Evolutionary conservation across 2,329 filamentous ascomycete genomes (phyloP).

Genomic region (Penicillium crustosum): DNA sequence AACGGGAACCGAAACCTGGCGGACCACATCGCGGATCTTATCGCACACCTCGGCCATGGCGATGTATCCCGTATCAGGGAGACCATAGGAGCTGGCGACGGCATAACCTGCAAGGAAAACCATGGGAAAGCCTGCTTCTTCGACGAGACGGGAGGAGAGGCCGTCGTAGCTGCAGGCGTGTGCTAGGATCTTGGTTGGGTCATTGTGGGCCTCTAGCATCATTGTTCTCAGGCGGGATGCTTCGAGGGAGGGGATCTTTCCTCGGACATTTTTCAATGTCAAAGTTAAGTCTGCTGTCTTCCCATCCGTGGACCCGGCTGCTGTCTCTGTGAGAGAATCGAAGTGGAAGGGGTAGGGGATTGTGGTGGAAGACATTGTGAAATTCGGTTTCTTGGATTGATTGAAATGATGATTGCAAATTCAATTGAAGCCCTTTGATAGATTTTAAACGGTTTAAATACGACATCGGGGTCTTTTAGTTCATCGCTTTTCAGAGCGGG

Average conservation of each 20-base stretch:
- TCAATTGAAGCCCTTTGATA: neutral
- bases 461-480: neutral
- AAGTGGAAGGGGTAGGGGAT: constrained; percentile 23
- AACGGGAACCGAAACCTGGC: constrained; percentile 43
- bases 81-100: constrained; percentile 42
- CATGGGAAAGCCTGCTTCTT: constrained; percentile 50
- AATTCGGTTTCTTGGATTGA: neutral
- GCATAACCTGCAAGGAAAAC: constrained; percentile 48
- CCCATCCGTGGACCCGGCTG: constrained; percentile 10
- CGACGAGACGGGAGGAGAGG: constrained; percentile 45
- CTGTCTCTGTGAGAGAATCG: neutral
- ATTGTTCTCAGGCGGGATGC: constrained; percentile 34
- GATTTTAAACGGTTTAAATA: neutral
- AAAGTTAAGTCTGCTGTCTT: neutral
- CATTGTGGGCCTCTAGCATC: constrained; percentile 43
- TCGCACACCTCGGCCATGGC: constrained; percentile 49
- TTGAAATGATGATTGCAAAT: neutral
- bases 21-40: constrained; percentile 46
- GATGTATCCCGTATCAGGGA: constrained; percentile 53
- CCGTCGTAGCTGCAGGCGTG: constrained; percentile 48
- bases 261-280: constrained; percentile 12
- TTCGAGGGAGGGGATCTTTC: constrained; percentile 16
- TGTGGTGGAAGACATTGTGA: constrained; percentile 13
- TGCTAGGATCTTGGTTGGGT: constrained; percentile 48
- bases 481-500: neutral